phyloP scores from a whole-genome alignment of 495 filamentous ascomycete species.

The Neurospora sp. region DNA sequence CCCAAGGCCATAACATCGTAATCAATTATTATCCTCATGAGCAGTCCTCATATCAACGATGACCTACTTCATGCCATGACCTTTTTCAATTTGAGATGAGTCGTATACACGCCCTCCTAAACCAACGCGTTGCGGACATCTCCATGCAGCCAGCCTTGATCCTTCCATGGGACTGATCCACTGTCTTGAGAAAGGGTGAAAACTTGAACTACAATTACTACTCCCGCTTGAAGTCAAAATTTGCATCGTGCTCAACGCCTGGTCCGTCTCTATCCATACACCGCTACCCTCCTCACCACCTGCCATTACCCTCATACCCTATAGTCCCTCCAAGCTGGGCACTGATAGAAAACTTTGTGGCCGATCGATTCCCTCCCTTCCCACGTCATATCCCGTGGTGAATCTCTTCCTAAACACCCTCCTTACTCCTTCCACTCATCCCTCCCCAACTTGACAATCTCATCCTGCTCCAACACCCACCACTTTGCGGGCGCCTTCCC shows the following conservation, averaged over 20 bases:
- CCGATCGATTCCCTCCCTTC: background rate
- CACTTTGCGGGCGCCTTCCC: constrained; percentile 38
- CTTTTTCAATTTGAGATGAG: background rate
- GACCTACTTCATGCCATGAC: background rate
- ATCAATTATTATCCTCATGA: background rate
- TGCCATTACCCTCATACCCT: background rate
- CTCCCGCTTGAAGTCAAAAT: background rate
- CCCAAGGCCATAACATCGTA: background rate
- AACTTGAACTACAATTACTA: background rate
- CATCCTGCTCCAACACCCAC: constrained; percentile 36
- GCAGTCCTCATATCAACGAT: background rate
- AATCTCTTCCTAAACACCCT: background rate
- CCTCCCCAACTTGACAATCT: constrained; percentile 41
- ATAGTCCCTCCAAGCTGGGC: background rate
- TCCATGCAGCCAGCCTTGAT: background rate
- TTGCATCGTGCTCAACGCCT: background rate
- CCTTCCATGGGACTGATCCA: background rate
- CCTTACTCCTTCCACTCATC: constrained; percentile 27
- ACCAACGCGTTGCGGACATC: background rate
- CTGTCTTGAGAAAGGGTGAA: background rate
- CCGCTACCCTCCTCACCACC: background rate
- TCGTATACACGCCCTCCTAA: background rate
- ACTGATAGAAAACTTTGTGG: background rate
- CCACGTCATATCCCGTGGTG: background rate
- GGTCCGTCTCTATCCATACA: background rate